phyloP scores from a whole-genome alignment of 805 yeast species.

The Lachancea quebecensis region DNA sequence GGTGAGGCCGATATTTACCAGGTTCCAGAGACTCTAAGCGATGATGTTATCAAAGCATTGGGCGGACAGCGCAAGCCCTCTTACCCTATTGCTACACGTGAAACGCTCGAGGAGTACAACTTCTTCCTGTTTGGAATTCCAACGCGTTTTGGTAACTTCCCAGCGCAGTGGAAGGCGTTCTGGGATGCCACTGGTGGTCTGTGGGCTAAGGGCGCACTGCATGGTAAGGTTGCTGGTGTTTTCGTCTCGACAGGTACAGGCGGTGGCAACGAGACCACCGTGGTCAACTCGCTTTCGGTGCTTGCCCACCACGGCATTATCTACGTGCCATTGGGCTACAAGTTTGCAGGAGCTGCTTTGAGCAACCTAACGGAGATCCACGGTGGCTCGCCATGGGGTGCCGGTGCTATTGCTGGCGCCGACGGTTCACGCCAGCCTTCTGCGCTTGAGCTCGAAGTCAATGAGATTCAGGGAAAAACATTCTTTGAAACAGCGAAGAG shows the following conservation, averaged over 20 bases:
- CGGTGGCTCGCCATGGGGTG: conserved; percentile 85
- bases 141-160: conserved; percentile 75
- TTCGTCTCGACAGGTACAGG: conserved; percentile 75
- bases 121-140: conserved; percentile 83
- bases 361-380: conserved; percentile 56
- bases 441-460: conserved; percentile 56
- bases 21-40: conserved; percentile 69
- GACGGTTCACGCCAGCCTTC: conserved; percentile 71
- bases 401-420: conserved; percentile 70
- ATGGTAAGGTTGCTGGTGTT: conserved; percentile 68
- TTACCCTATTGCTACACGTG: conserved; percentile 56
- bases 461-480: conserved; percentile 58
- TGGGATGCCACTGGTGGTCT: conserved; percentile 73
- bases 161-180: conserved; percentile 72
- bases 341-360: conserved; percentile 46
- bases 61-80: conserved; percentile 59
- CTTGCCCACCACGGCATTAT: conserved; percentile 77
- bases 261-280: conserved; percentile 77
- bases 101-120: conserved; percentile 57
- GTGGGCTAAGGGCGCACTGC: conserved; percentile 69
- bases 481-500: conserved; percentile 43
- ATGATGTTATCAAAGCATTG: conserved; percentile 52
- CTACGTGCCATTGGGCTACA: conserved; percentile 74
- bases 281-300: conserved; percentile 54
- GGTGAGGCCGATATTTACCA: conserved; percentile 66